Conservation (phyloP, 345 rosid species). For the Aethionema arabicum region DNA sequence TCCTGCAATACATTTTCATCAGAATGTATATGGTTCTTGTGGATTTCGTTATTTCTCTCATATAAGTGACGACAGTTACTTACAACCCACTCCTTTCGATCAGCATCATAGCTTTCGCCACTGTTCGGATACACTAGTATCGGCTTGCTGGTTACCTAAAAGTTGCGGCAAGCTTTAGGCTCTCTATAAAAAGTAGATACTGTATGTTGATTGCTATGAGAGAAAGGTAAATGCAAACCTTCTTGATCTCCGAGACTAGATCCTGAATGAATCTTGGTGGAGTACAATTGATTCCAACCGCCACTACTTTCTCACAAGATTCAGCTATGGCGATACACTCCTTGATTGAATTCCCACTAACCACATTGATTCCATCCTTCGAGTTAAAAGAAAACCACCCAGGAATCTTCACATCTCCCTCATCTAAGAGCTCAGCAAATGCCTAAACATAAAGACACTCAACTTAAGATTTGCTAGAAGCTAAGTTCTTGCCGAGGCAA, state of each 20-base stretch:
- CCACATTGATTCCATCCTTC: constrained; percentile 71
- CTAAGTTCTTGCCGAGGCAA: no score
- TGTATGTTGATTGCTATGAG: not conserved
- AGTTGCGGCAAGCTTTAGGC: not conserved
- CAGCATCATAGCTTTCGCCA: constrained; percentile 71
- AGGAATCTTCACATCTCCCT: constrained; percentile 57
- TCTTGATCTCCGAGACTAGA: constrained; percentile 48
- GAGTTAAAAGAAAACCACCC: constrained; percentile 84
- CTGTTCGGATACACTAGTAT: constrained; percentile 75
- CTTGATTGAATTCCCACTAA: constrained; percentile 67
- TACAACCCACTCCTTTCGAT: constrained; percentile 73
- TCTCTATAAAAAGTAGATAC: not conserved
- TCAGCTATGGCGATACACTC: constrained; percentile 67
- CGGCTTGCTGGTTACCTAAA: constrained; percentile 73
- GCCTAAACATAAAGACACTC: constrained; percentile 43
- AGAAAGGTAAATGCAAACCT: constrained; percentile 39
- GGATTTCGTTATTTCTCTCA: not conserved
- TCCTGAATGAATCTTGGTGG: constrained; percentile 78
- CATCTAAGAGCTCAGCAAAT: constrained; percentile 66
- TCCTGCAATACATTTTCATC: constrained; percentile 44
- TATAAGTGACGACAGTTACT: constrained; percentile 27
- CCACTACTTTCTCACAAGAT: constrained; percentile 58
- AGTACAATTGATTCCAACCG: constrained; percentile 84
- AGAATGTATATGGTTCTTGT: not conserved
- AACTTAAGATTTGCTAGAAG: constrained; percentile 15